Conservation (phyloP, 352 stramenopile species). For the Pythium vanterpoolii region DNA sequence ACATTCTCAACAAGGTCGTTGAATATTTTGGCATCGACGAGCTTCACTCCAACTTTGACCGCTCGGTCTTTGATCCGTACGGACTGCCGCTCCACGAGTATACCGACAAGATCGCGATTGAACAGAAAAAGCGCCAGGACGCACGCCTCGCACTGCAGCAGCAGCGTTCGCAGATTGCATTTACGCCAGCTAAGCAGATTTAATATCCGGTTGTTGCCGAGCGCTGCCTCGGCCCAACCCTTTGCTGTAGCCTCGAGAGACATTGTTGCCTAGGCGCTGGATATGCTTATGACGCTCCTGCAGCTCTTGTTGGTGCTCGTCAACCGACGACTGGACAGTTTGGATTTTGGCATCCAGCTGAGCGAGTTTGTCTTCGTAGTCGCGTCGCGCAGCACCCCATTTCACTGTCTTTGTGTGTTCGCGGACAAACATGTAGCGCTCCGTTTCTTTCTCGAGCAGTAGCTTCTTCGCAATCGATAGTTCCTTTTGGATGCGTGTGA, state of each 20-base stretch:
- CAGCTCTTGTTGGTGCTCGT: slow-evolving; percentile 15
- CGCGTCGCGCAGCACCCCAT: slow-evolving; percentile 55
- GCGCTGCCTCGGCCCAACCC: slow-evolving; percentile 38
- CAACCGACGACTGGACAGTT: slow-evolving; percentile 19
- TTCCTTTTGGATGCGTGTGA: slow-evolving; percentile 34
- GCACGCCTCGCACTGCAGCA: slow-evolving; percentile 37
- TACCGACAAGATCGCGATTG: slow-evolving; percentile 52
- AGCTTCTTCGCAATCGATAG: slow-evolving; percentile 30
- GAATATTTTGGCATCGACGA: slow-evolving; percentile 87
- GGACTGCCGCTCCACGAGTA: slow-evolving; percentile 69
- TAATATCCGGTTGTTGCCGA: not conserved
- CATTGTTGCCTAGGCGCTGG: slow-evolving; percentile 23
- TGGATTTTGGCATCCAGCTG: slow-evolving; percentile 29
- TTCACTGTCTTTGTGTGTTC: slow-evolving; percentile 42
- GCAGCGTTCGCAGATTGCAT: slow-evolving; percentile 25
- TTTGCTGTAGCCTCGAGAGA: slow-evolving; percentile 35
- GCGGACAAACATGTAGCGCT: slow-evolving; percentile 43
- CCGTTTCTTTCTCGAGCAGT: slow-evolving; percentile 43
- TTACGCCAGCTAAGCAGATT: slow-evolving; percentile 12
- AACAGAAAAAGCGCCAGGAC: slow-evolving; percentile 58
- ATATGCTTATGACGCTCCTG: slow-evolving; percentile 2
- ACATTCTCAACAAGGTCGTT: slow-evolving; percentile 85
- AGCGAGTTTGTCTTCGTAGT: slow-evolving; percentile 37
- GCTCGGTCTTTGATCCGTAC: slow-evolving; percentile 67
- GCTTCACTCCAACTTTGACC: slow-evolving; percentile 64